Percentiles rank a stretch among this genome's conserved stretches.
phyloP scores from a whole-genome alignment of 2,329 filamentous ascomycete species.

The Phialophora verrucosa region DNA sequence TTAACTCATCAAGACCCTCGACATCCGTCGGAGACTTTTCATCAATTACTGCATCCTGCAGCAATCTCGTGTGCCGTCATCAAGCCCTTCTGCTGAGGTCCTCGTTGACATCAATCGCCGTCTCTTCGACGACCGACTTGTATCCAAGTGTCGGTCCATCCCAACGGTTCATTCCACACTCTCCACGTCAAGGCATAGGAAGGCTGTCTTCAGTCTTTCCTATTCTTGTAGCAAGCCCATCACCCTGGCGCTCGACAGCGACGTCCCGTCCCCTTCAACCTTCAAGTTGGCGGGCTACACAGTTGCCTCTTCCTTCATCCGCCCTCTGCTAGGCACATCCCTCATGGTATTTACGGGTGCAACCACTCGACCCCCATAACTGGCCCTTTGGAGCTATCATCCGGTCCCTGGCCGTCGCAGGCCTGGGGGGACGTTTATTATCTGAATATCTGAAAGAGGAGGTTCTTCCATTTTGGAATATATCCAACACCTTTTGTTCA shows the following conservation, averaged over 20 bases:
- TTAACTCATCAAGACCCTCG: not conserved
- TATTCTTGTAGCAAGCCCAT: conserved; percentile 37
- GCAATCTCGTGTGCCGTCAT: conserved; percentile 1
- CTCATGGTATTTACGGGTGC: conserved; percentile 95
- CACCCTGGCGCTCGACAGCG: conserved; percentile 51
- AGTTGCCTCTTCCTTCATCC: conserved; percentile 73
- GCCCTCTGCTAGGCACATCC: conserved; percentile 89
- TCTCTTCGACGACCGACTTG: not conserved
- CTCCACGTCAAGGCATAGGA: conserved; percentile 28
- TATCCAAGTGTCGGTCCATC: not conserved
- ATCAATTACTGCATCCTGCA: conserved; percentile 8
- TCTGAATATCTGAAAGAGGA: conserved; percentile 17
- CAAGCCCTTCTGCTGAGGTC: not conserved
- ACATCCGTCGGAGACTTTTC: conserved; percentile 3
- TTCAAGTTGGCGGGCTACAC: conserved; percentile 93
- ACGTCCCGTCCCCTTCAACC: conserved; percentile 54
- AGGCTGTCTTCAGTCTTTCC: conserved; percentile 40
- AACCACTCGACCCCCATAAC: conserved; percentile 98
- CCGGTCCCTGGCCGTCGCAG: conserved; percentile 23
- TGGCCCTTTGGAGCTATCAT: conserved; percentile 50
- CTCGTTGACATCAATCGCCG: not conserved
- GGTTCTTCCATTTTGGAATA: conserved; percentile 1
- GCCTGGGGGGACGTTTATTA: conserved; percentile 18
- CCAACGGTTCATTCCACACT: not conserved
- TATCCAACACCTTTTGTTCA: not conserved